Evolutionary conservation across 148 eudicot species (phyloP).

Genomic region (Chenopodium suecicum): DNA sequence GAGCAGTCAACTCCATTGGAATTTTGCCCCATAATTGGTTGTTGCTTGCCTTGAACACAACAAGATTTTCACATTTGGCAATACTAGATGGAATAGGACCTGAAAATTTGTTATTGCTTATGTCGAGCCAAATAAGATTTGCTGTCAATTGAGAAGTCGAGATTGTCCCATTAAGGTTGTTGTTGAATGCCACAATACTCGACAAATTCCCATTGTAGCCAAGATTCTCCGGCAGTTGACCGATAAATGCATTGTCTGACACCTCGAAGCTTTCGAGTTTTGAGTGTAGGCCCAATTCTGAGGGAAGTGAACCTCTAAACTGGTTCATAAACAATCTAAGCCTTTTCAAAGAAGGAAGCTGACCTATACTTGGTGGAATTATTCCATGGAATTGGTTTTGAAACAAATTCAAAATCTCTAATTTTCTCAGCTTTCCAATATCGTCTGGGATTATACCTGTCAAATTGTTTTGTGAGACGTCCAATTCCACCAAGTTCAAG

Average conservation of each 20-base stretch:
- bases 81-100: neutral
- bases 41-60: constrained; percentile 34
- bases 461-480: constrained; percentile 40
- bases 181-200: constrained; percentile 46
- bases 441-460: constrained; percentile 46
- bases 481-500: constrained; percentile 36
- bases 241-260: constrained; percentile 48
- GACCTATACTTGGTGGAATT: constrained; percentile 44
- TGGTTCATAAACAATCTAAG: constrained; percentile 40
- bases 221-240: constrained; percentile 55
- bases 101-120: constrained; percentile 51
- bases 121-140: constrained; percentile 33
- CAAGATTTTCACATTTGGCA: constrained; percentile 18
- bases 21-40: constrained; percentile 37
- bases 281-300: no score
- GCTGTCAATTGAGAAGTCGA: constrained; percentile 23
- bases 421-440: constrained; percentile 30
- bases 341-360: constrained; percentile 28
- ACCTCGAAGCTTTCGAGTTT: constrained; percentile 36
- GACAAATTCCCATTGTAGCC: constrained; percentile 29
- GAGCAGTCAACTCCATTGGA: constrained; percentile 46
- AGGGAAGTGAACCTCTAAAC: constrained; percentile 13
- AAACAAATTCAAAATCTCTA: constrained; percentile 35
- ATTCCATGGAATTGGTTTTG: constrained; percentile 40
- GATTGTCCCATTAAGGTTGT: constrained; percentile 2